Base-by-base conservation (phyloP, 305 asterid species). In the Fraxinus nigra region DNA sequence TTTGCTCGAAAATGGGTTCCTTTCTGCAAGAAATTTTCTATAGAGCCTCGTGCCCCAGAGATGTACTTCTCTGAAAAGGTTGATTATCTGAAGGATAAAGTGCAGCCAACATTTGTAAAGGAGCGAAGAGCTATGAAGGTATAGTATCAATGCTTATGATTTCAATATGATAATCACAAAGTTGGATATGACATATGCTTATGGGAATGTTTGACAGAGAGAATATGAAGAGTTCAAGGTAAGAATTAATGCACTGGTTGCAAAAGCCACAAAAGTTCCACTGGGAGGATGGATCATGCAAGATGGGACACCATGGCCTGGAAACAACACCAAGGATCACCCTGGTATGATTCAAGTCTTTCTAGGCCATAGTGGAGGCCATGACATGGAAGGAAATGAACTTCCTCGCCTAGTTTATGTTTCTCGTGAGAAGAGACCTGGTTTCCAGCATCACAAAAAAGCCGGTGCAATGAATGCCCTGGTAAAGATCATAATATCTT, bases 281-380 rank as follows among this genome's bases (percentile, higher is more conserved):
- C 89, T 92, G 0, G 98, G 91, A 76, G 99, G 98, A 4, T 94
- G 98, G 99, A 96, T 96, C 89, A 96, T 96, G 99, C 95, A 94
- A 89, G 98, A 94, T 56, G 98, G 99, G 79, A 96, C 98, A 34
- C 99, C 99, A 11, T 96, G 99, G 98, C 99, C 98, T 0, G 99
- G 98, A 79, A 96, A 94, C 86, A 96, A 96, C 89, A 96, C 98
- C 1, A 96, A 85, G 86, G 99, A 93, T 84, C 99, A 96, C 87
- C 98, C 99, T 8, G 99, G 99, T 46, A 94, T 96, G 99, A 94
- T 96, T 88, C 99, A 96, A 88, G 99, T 94, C 81, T 96, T 96
- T 88, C 87, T 96, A 51, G 99, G 99, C 28, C 98, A 92, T 24
- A 94, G 89, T 75, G 99, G 98, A 35, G 98, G 99, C 38, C 89